Evolutionary conservation across 2,329 filamentous ascomycete genomes (phyloP), one percentile per base, ranked within the genome.

Genomic region (Hawksworthiomyces lignivorus): DNA sequence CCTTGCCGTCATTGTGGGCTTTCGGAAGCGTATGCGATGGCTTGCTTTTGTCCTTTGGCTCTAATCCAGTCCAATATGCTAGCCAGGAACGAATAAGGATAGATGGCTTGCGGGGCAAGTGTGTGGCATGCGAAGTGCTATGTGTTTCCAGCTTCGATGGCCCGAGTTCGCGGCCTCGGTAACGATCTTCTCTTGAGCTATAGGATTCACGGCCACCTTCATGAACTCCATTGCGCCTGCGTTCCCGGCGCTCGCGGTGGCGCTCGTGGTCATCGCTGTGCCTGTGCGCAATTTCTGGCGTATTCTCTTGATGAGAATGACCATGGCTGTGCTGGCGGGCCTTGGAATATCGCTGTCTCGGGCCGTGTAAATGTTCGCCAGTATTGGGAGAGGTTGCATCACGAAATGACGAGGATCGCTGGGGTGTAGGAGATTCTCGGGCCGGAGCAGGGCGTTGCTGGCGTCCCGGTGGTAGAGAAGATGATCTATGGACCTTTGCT

Each of bases 161-260:
- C 2, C 40, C 33, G 10, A 42, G 27, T 10, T 37, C 34, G 21
- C 33, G 28, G 33, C 7, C 5, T 3, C 18, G 33, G 11, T 32
- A 10, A 10, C 21, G 24, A n/a, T n/a, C n/a, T n/a, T n/a, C n/a
- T n/a, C n/a, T n/a, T n/a, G n/a, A n/a, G n/a, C n/a, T n/a, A n/a
- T n/a, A n/a, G n/a, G n/a, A n/a, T n/a, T n/a, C n/a, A n/a, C n/a
- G n/a, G n/a, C n/a, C n/a, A n/a, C n/a, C n/a, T n/a, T n/a, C n/a
- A n/a, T n/a, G n/a, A n/a, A n/a, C 29, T 5, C 24, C 21, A 12
- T 7, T 28, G 14, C 41, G 41, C 17, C 36, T 20, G 6, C 22
- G 40, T 19, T 46, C 44, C 7, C 43, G 44, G 5, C 42, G 34
- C 27, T 44, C 44, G 20, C 43, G 33, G 10, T 38, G 39, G 6